Base-by-base conservation (phyloP, 345 rosid genomes). In the Eutrema heterophyllum region DNA sequence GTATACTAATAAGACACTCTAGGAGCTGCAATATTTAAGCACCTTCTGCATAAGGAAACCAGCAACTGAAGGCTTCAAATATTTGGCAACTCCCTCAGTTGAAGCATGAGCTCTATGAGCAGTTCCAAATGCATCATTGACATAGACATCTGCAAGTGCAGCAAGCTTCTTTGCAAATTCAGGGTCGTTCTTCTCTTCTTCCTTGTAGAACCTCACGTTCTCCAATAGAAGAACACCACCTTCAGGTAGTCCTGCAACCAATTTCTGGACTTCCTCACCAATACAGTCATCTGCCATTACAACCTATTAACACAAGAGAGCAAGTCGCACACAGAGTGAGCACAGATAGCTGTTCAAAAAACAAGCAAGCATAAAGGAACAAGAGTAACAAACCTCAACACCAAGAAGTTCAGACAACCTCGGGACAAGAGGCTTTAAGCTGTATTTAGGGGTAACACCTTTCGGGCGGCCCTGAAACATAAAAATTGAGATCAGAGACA, bases 101-200 rank as follows among this genome's bases (percentile, higher is more conserved):
- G 98, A 93, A 50, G 98, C 97, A 84, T 93, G 98, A 61, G 98
- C 98, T 79, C 98, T 81, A 57, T 93, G 98, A 24, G 98, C 98
- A 71, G 98, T 89, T 33, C 98, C 98, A 18, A 93, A 93, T 18
- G 98, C 96, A 81, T 93, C 98, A 51, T 93, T 93, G n/a, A 93
- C 97, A 70, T 79, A 93, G 38, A 93, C 85, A 84, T 91, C 97
- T 0, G 94, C 98, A 48, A 93, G 76, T 26, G 96, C 82, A 57
- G 97, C 97, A 53, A 93, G 96, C 87, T 93, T 93, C 87, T 93
- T 87, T 5, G 97, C 88, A 64, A 93, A 93, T 74, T 90, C 97
- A 8, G 96, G 90, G 13, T 91, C 96, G 21, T 93, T 93, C 88
- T 93, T 93, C 72, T 93, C 97, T 78, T 93, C 98, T 75, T 93